phyloP scores from a whole-genome alignment of 495 filamentous ascomycete genomes.

The Aspergillus campestris region DNA sequence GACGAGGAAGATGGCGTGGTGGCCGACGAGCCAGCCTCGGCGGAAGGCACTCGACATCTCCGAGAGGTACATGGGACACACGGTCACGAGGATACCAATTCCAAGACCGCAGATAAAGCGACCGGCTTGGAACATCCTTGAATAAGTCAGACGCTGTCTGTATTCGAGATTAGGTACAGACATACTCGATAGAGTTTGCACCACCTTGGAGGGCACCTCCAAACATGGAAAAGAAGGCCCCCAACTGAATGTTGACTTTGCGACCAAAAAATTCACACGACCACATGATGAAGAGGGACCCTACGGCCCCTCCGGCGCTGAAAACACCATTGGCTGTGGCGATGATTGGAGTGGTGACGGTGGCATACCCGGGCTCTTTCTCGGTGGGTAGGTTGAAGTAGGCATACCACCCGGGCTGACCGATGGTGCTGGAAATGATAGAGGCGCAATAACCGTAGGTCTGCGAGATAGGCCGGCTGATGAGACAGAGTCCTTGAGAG shows the following conservation, averaged over 20 bases:
- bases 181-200: slow-evolving; percentile 30
- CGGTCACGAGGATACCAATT: slow-evolving; percentile 36
- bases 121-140: slow-evolving; percentile 40
- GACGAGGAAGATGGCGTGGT: slow-evolving; percentile 33
- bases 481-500: neutral
- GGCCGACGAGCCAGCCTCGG: slow-evolving; percentile 30
- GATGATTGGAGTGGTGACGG: slow-evolving; percentile 37
- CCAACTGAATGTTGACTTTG: slow-evolving; percentile 37
- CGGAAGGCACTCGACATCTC: slow-evolving; percentile 29
- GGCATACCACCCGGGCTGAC: slow-evolving; percentile 43
- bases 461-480: slow-evolving; percentile 6
- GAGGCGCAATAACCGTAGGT: slow-evolving; percentile 43
- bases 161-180: neutral
- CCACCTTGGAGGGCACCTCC: slow-evolving; percentile 40
- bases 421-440: slow-evolving; percentile 44
- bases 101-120: slow-evolving; percentile 42
- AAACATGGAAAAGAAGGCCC: slow-evolving; percentile 32
- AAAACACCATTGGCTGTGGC: slow-evolving; percentile 43
- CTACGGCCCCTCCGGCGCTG: slow-evolving; percentile 38
- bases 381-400: slow-evolving; percentile 34
- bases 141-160: neutral
- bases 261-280: slow-evolving; percentile 36
- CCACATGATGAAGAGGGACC: slow-evolving; percentile 35
- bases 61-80: slow-evolving; percentile 39
- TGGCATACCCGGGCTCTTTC: slow-evolving; percentile 33